Conservation (phyloP, 208 protist species). For the Crithidia brevicula region DNA sequence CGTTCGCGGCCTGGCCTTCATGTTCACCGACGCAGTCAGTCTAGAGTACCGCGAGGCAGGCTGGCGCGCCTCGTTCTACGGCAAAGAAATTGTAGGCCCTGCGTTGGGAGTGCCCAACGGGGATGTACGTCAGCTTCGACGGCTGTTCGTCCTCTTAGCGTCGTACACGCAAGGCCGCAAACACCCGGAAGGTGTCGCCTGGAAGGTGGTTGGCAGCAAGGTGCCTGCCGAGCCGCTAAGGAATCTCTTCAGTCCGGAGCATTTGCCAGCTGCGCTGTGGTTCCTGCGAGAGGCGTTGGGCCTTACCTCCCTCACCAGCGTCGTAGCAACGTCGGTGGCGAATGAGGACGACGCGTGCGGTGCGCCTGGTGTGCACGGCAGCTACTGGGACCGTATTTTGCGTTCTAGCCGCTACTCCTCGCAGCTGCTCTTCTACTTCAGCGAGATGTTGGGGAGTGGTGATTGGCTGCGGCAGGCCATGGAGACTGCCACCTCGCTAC, state of each 20-base stretch:
- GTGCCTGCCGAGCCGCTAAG: background rate
- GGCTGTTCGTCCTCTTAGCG: constrained; percentile 1
- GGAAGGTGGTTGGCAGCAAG: background rate
- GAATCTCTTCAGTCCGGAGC: constrained; percentile 6
- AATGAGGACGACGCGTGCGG: background rate
- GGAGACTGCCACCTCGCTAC: background rate
- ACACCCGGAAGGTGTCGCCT: background rate
- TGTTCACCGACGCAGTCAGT: constrained; percentile 52
- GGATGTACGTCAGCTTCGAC: constrained; percentile 12
- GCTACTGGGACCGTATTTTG: constrained; percentile 29
- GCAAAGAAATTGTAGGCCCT: constrained; percentile 19
- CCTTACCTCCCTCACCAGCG: background rate
- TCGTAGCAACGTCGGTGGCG: background rate
- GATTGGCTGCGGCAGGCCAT: constrained; percentile 24
- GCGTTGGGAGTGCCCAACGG: constrained; percentile 1
- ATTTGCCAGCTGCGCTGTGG: constrained; percentile 7
- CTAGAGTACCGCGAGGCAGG: constrained; percentile 25
- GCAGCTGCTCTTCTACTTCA: constrained; percentile 43
- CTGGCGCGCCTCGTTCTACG: constrained; percentile 15
- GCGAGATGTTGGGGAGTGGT: constrained; percentile 30
- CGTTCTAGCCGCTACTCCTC: constrained; percentile 31
- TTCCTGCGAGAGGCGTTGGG: constrained; percentile 7
- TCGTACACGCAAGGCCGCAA: background rate
- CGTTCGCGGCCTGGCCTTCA: constrained; percentile 45
- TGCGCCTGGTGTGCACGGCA: background rate